Base-by-base conservation (phyloP, 495 filamentous ascomycete species). In the Pyrenopolyporus hunteri region DNA sequence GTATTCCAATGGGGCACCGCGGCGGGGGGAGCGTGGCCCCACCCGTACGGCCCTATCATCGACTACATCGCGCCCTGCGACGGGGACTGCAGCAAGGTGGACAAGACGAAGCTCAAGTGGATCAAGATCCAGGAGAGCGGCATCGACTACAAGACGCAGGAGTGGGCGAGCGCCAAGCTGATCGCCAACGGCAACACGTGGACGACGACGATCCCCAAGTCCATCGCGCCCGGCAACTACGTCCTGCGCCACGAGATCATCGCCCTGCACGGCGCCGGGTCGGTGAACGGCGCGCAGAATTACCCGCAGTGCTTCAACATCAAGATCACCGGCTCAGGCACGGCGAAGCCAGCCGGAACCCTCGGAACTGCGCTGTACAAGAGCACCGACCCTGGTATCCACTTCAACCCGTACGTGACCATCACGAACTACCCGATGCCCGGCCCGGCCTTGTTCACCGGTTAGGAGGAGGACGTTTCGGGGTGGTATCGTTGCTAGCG, bases 221-320 rank as follows among this genome's bases (percentile, higher is more conserved):
- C 67, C 49, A 80, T 89, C 44, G 80, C 76, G 2, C 66, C 82
- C 7, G 86, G 86, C 20, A 84, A 85, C 76, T 90, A 88, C 59
- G 81, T 90, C 48, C 70, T 89, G 54, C 85, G 87, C 26, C 84
- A 87, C 66, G 87, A 90, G 73, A 84, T 89, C 65, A 86, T 87
- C 47, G 86, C 81, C 8, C 81, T 87, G 13, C 85, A 88, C 75
- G 78, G 78, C 17, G 84, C 80, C 8, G 72, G 55, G 2, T 69
- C 72, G 7, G 52, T 69, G 20, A 73, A 82, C 59, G 85, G 85
- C 16, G 85, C 86, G 1, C 86, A 90, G 75, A 85, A 82, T 74
- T 90, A 89, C 71, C 87, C 86, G 4, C 70, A 86, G 49, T 90
- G 87, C 70, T 72, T 88, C 69, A 89, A 88, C 73, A 70, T 89